phyloP scores from a whole-genome alignment of 2,329 filamentous ascomycete genomes.

The Penicillium verrucosum region DNA sequence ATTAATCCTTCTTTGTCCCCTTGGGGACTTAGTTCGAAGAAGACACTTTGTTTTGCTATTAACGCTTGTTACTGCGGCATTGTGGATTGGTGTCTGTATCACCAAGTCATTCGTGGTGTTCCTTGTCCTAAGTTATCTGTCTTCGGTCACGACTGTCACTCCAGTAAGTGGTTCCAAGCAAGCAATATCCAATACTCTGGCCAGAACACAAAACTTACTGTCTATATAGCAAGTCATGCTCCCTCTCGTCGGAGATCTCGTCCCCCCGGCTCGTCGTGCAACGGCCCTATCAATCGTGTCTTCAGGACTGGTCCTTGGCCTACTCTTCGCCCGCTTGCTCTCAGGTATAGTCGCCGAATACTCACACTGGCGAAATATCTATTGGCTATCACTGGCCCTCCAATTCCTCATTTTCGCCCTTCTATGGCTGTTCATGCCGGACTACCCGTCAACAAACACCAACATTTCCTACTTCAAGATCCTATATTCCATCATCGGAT shows the following conservation, averaged over 20 bases:
- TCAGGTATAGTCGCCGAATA: constrained; percentile 73
- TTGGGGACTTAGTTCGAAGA: constrained; percentile 67
- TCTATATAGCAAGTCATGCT: constrained; percentile 63
- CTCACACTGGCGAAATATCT: constrained; percentile 71
- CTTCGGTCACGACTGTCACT: constrained; percentile 75
- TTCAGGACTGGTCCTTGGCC: constrained; percentile 70
- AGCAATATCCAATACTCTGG: neutral
- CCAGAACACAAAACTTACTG: neutral
- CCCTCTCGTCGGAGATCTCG: constrained; percentile 74
- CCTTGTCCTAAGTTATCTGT: constrained; percentile 67
- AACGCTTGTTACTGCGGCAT: constrained; percentile 63
- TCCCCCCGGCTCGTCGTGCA: constrained; percentile 65
- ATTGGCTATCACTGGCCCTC: constrained; percentile 71
- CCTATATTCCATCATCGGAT: constrained; percentile 61
- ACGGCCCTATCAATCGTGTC: constrained; percentile 70
- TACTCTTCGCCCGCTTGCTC: constrained; percentile 71
- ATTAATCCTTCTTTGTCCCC: constrained; percentile 69
- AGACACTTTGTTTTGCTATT: constrained; percentile 67
- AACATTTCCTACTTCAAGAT: constrained; percentile 63
- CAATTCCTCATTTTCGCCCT: constrained; percentile 65
- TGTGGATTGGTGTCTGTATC: constrained; percentile 67
- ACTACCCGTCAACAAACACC: constrained; percentile 73
- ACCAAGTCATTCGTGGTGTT: constrained; percentile 65
- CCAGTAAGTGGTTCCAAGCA: constrained; percentile 42
- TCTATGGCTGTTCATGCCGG: constrained; percentile 72